Evolutionary conservation across 371 early-diverging fungal genomes (phyloP).

Genomic region (Dichotomocladium elegans): DNA sequence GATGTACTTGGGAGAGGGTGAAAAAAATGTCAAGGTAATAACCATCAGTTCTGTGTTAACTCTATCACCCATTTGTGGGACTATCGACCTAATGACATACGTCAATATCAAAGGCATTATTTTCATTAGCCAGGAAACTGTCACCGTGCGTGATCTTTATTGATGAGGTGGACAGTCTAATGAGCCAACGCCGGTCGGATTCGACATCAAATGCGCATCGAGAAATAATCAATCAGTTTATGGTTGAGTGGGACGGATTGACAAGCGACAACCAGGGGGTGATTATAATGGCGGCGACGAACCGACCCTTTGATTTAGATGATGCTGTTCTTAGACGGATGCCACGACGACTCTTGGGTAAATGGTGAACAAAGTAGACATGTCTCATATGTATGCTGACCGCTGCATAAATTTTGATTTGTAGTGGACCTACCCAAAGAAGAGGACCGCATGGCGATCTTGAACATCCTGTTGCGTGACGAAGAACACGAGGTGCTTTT

Average conservation of each 20-base stretch:
- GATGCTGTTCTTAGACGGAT: conserved; percentile 96
- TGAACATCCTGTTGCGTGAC: conserved; percentile 74
- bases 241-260: conserved; percentile 97
- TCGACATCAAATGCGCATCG: conserved; percentile 48
- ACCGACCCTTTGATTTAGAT: conserved; percentile 97
- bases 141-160: conserved; percentile 97
- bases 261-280: conserved; percentile 74
- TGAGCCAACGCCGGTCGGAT: conserved; percentile 76
- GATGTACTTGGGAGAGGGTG: conserved; percentile 98
- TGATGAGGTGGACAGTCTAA: conserved; percentile 97
- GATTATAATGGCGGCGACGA: conserved; percentile 94
- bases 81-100: not conserved
- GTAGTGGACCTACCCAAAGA: conserved; percentile 87
- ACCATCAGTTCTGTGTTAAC: too few species aligned
- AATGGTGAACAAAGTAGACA: not conserved
- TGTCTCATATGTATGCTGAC: not conserved
- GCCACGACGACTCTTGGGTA: conserved; percentile 91
- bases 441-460: conserved; percentile 77
- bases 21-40: conserved; percentile 81
- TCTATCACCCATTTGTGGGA: not conserved
- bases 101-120: too few species aligned
- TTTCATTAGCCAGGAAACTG: conserved; percentile 93
- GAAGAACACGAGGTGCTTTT: conserved; percentile 65
- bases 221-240: conserved; percentile 95
- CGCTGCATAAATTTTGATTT: not conserved